These are phyloP conservation scores for Ammopiptanthus mongolicus DNA, from an alignment of 306 rosid species.

Conservation along the genomic window DNA sequence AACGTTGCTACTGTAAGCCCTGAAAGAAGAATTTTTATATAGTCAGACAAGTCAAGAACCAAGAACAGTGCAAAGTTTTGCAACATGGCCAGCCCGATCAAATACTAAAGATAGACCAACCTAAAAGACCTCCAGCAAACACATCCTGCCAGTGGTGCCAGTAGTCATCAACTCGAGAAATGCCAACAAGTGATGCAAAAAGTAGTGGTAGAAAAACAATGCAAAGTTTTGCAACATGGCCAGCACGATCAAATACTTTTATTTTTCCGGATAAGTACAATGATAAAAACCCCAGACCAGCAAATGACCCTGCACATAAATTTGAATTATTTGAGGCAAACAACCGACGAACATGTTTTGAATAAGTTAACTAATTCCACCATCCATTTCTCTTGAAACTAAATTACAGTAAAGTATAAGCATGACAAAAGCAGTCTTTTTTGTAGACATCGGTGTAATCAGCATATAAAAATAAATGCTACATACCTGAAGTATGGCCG, in stretches of 20 bases:
- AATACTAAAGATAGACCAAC: slow-evolving; percentile 37
- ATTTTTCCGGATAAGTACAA: slow-evolving; percentile 79
- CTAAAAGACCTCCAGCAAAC: slow-evolving; percentile 80
- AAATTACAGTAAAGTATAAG: neutral
- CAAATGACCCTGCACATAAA: slow-evolving; percentile 75
- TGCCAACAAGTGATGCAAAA: slow-evolving; percentile 76
- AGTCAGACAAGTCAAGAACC: slow-evolving; percentile 5
- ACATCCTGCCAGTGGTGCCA: slow-evolving; percentile 99
- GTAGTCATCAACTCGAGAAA: slow-evolving; percentile 85
- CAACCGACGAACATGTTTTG: neutral
- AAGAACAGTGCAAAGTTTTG: neutral
- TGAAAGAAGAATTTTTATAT: slow-evolving; percentile 23
- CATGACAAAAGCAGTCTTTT: neutral
- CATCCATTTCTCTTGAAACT: slow-evolving; percentile 3
- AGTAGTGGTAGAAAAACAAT: slow-evolving; percentile 68
- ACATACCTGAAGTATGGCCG: slow-evolving; percentile 86
- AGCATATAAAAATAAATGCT: neutral
- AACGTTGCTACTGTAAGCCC: slow-evolving; percentile 67
- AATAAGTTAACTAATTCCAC: neutral
- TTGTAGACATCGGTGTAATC: neutral
- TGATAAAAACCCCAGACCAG: slow-evolving; percentile 78
- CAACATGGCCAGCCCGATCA: too few species aligned
- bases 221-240: slow-evolving; percentile 78
- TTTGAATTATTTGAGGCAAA: slow-evolving; percentile 19
- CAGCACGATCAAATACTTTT: slow-evolving; percentile 60